These are phyloP conservation scores for Fraxinus platypoda DNA, from an alignment of 305 asterid genomes.

Conservation along the genomic window DNA sequence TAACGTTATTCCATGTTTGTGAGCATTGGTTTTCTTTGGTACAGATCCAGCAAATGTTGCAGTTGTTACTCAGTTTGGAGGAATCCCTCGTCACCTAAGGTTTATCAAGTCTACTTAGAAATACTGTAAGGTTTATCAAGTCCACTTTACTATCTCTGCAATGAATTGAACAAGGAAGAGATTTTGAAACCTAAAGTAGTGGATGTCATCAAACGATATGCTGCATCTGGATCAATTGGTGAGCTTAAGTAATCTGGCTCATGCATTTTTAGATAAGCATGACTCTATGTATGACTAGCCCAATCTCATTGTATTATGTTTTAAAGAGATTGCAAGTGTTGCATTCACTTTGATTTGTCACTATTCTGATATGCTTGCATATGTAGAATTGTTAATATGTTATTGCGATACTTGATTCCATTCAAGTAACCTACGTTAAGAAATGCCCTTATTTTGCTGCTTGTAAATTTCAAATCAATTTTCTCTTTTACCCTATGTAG, in stretches of 20 bases:
- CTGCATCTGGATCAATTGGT: constrained; percentile 57
- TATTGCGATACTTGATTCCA: neutral
- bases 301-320: neutral
- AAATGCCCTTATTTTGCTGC: no score
- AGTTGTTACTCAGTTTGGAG: constrained; percentile 57
- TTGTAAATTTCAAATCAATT: no score
- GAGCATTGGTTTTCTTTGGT: neutral
- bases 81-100: constrained; percentile 80
- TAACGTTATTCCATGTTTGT: neutral
- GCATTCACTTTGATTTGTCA: neutral
- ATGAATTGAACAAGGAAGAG: constrained; percentile 51
- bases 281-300: neutral
- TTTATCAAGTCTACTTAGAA: constrained; percentile 83
- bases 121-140: constrained; percentile 60
- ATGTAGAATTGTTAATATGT: neutral
- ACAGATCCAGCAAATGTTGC: constrained; percentile 84
- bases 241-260: constrained; percentile 73
- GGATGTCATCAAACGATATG: constrained; percentile 62
- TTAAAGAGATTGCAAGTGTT: no score
- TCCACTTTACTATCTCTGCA: constrained; percentile 71
- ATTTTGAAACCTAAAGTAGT: constrained; percentile 72
- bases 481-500: no score
- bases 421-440: no score
- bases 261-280: constrained; percentile 68
- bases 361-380: neutral